Base-by-base conservation (phyloP, 2,329 filamentous ascomycete genomes). In the Penicillium sp. region DNA sequence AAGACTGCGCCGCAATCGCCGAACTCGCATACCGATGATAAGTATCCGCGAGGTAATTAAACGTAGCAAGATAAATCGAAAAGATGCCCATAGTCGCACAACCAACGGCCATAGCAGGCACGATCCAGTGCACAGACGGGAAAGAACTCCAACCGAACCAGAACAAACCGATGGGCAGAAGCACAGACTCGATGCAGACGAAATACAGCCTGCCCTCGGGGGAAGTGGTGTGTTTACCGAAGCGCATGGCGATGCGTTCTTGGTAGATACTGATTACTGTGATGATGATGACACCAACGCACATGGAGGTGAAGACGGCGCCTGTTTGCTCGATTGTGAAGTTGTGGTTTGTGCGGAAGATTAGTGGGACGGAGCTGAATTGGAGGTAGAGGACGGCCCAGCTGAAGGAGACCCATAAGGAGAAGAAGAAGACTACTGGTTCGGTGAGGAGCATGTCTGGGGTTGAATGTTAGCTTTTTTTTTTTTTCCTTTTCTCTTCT, bases 41-140 rank as follows among this genome's bases (percentile, higher is more conserved):
- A 1, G 87, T 88, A 70, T 97, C 92, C 21, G 92, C 91, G 1
- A 97, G 81, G 66, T 96, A 97, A 71, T 97, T 97, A 78, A 97
- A 96, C 0, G 91, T 90, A 3, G 92, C 88, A 1, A 97, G 82
- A 69, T 95, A 95, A 36, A 97, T 86, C 40, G 85, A 87, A 72
- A 91, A 93, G 62, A 97, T 95, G 29, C 92, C 88, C 79, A 93
- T 89, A 0, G 89, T 93, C 0, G 91, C 87, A 58, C 91, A 83
- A 0, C 81, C 84, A 34, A 96, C 81, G 0, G 86, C 88, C 3
- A 93, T 74, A 0, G 85, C 76, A 0, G 91, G 90, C 0, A 85
- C 84, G 54, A 91, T 87, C 89, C 89, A 93, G 61, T 85, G 89
- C 2, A 87, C 80, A 0, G 77, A 79, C 0, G 81, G 71, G 56